Conservation (phyloP, 164 flowering plant species). For the Stephania yunnanensis region DNA sequence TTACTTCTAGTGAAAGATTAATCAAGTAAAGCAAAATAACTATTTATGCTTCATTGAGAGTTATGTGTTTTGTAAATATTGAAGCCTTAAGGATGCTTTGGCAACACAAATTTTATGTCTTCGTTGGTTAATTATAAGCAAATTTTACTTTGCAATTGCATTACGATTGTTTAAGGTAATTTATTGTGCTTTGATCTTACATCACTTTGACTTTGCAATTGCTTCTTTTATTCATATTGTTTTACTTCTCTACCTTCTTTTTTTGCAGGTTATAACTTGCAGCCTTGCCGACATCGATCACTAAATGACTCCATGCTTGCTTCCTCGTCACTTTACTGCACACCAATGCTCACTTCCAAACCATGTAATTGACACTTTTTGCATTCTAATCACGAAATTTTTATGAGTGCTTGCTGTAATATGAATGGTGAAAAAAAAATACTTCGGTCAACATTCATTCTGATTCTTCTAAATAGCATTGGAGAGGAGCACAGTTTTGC, state of each 20-base stretch:
- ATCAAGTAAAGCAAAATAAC: too few species aligned
- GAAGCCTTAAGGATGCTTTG: too few species aligned
- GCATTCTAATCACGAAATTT: neutral
- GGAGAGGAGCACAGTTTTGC: neutral
- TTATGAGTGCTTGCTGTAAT: neutral
- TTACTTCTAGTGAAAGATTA: too few species aligned
- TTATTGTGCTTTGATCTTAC: too few species aligned
- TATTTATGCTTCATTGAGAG: too few species aligned
- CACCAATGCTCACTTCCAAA: constrained; percentile 1
- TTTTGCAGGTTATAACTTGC: constrained; percentile 6
- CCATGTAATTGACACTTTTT: constrained; percentile 4
- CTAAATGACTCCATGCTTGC: constrained; percentile 5
- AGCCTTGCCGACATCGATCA: constrained; percentile 1
- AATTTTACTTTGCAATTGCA: too few species aligned
- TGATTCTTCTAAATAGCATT: neutral
- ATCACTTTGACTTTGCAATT: too few species aligned
- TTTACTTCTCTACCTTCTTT: neutral
- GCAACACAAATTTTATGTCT: too few species aligned
- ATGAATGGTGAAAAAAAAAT: neutral
- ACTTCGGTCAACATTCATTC: neutral
- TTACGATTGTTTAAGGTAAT: too few species aligned
- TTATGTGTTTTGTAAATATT: too few species aligned
- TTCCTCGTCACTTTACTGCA: constrained; percentile 1
- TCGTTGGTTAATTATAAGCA: too few species aligned
- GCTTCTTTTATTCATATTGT: neutral